phyloP scores from a whole-genome alignment of 1,139 yeast genomes.

The Lodderomyces beijingensis region DNA sequence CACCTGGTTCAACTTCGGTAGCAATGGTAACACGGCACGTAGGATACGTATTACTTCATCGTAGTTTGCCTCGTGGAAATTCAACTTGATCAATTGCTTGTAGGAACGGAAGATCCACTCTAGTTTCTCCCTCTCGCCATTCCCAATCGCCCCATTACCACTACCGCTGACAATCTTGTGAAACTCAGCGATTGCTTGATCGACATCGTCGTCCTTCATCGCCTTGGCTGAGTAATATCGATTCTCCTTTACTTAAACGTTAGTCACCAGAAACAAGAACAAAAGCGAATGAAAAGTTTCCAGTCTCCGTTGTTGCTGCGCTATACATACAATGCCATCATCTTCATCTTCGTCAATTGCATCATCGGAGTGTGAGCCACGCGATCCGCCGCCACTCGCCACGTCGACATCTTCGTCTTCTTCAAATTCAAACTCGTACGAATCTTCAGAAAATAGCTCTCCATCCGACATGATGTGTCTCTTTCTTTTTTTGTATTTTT shows the following conservation, averaged over 20 bases:
- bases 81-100: constrained; percentile 63
- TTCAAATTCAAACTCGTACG: constrained; percentile 64
- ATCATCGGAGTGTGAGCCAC: constrained; percentile 8
- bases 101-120: constrained; percentile 55
- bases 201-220: constrained; percentile 55
- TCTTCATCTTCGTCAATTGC: constrained; percentile 19
- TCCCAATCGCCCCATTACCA: too few species aligned
- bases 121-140: constrained; percentile 15
- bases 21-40: constrained; percentile 16
- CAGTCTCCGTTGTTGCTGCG: neutral
- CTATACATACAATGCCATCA: constrained; percentile 59
- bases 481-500: too few species aligned
- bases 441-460: constrained; percentile 57
- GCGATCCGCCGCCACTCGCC: constrained; percentile 8
- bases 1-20: constrained; percentile 31
- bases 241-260: constrained; percentile 33
- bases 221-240: constrained; percentile 61
- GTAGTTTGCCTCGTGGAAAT: constrained; percentile 30
- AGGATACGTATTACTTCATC: constrained; percentile 32
- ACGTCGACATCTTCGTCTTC: constrained; percentile 46
- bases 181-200: constrained; percentile 44
- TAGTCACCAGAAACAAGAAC: neutral
- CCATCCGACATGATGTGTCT: constrained; percentile 58
- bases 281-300: neutral
- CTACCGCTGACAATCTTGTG: constrained; percentile 29